Evolutionary conservation across 2,329 filamentous ascomycete species (phyloP), one percentile per base, ranked within the genome.

Genomic region (Drechslera avenae): DNA sequence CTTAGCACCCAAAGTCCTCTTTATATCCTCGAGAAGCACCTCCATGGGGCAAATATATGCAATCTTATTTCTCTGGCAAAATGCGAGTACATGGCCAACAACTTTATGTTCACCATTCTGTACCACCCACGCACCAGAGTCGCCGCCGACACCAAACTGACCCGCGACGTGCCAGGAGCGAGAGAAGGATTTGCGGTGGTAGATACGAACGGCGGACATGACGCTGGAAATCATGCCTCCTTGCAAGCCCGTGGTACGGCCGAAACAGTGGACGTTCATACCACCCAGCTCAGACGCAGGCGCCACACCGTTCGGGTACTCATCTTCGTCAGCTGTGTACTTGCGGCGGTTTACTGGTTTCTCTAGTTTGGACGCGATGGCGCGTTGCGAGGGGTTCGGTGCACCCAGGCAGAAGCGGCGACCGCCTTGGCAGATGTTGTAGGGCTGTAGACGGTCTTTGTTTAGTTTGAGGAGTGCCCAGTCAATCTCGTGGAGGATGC

Each of bases 21-120:
- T 87, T 49, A 97, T 96, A 66, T 97, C 93, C 21, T 88, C 83
- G 9, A 97, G 80, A 10, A 96, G 76, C 2, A 97, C 82, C 50
- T 97, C 90, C 93, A 97, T 97, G 0, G 93, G 93, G 54, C 91
- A 94, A 54, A 97, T 94, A 71, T 96, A 97, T 0, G 91, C 91
- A 4, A 91, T 86, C 34, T 85, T 85, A 67, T 89, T 93, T 54
- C 86, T 85, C 56, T 86, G 83, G 61, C 88, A 93, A 86, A 89
- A 96, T 0, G 93, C 93, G 10, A 97, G 80, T 0, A 97, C 90
- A 64, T 97, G 93, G 0, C 93, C 93, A 62, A 90, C 94, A 3
- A 97, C 85, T 31, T 86, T 83, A 1, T 91, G 91, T n/a, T 86
- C 81, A 5, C 82, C 81, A 50, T 89, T 87, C 62, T 93, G 89